Evolutionary conservation across 106 monocot genomes (phyloP), one percentile per base, ranked within the genome.

Genomic region (Dendrobium officinale): DNA sequence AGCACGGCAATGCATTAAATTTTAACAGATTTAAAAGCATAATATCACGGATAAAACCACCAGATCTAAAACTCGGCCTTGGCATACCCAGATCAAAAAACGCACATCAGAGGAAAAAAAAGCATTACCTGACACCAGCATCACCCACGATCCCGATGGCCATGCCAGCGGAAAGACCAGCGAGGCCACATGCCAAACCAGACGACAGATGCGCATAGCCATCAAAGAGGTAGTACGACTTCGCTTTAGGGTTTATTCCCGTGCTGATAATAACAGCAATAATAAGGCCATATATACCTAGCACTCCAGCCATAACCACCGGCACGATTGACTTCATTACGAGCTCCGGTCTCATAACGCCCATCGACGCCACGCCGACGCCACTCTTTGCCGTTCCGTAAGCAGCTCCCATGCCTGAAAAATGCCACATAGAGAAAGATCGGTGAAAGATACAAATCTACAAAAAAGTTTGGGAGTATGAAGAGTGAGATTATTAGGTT

Each of bases 231-330:
- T 81, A 81, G 73, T 78, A 81, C 6, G 85, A 77, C 77, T 80
- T 85, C 9, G 85, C 85, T 54, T 85, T 85, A n/a, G 88, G 88
- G 82, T 88, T 88, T 70, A 88, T 88, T 41, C 88, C 85, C 31
- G 88, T 88, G 83, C 88, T 85, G 42, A 83, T 88, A 77, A 88
- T 85, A 55, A 85, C 85, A 42, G 85, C 85, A 10, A 88, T 87
- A 27, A 84, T 85, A 27, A 85, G 80, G 29, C 85, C 81, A 75
- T 81, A 81, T 77, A 78, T 81, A 20, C 85, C 77, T n/a, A 80
- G 81, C 8, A 85, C 85, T 43, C 85, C 80, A 37, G 85, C 85
- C 85, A 85, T 85, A 67, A 85, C 85, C 13, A 85, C 85, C 24
- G 85, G 85, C 27, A 85, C 85, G 75, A 85, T 85, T n/a, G 85